phyloP scores from a whole-genome alignment of 768 basidiomycete genomes.

The Coprinopsis marcescibilis region DNA sequence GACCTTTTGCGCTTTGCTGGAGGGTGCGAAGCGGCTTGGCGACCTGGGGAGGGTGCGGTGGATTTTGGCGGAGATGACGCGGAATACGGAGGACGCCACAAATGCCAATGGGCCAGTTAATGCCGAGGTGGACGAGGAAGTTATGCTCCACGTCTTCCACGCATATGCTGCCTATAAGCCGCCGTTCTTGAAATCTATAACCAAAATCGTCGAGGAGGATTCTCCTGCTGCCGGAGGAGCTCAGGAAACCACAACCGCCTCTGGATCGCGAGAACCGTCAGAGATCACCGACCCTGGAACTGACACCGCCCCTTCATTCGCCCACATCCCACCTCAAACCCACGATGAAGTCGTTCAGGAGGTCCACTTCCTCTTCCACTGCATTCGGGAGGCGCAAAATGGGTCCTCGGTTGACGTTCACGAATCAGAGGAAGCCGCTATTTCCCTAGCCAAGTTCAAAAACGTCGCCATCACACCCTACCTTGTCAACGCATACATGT shows the following conservation, averaged over 20 bases:
- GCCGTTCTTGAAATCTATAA: conserved; percentile 52
- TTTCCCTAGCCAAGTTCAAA: conserved; percentile 39
- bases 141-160: conserved; percentile 83
- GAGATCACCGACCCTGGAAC: background rate
- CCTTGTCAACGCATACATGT: conserved; percentile 76
- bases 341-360: conserved; percentile 68
- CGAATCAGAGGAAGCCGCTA: conserved; percentile 3
- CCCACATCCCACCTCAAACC: conserved; percentile 67
- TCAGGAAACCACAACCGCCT: background rate
- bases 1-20: conserved; percentile 81
- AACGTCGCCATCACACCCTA: conserved; percentile 52
- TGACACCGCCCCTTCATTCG: conserved; percentile 27
- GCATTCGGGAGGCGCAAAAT: conserved; percentile 44
- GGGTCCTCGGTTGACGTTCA: background rate
- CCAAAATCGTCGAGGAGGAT: conserved; percentile 30
- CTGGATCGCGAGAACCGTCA: background rate
- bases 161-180: conserved; percentile 78
- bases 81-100: conserved; percentile 21
- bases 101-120: conserved; percentile 19
- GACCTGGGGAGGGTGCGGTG: conserved; percentile 81
- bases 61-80: conserved; percentile 84
- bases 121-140: conserved; percentile 49
- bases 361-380: conserved; percentile 56
- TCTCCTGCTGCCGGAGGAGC: conserved; percentile 7
- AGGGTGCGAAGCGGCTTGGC: conserved; percentile 83